Evolutionary conservation across 106 monocot species (phyloP).

Genomic region (Phalaenopsis aphrodite): DNA sequence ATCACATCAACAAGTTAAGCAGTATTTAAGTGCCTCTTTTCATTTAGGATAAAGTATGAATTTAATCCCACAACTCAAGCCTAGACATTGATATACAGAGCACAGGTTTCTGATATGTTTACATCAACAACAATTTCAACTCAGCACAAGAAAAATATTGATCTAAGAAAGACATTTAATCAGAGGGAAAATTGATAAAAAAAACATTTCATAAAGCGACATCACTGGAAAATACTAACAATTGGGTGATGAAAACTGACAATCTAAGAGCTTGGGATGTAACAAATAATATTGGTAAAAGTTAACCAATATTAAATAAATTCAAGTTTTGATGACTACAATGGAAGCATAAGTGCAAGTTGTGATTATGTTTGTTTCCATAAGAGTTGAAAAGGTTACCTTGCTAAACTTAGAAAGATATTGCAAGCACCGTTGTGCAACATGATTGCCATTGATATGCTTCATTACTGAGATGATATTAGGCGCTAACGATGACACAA

Average conservation of each 20-base stretch:
- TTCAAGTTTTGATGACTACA: too few relatives aligned
- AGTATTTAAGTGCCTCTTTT: background rate
- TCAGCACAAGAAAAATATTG: background rate
- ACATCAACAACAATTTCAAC: background rate
- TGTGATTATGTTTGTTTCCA: background rate
- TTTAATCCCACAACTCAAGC: background rate
- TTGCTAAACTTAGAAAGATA: constrained; percentile 29
- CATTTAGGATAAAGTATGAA: background rate
- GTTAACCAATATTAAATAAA: too few relatives aligned
- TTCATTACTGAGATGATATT: constrained; percentile 38
- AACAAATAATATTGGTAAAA: too few relatives aligned
- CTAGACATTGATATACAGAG: background rate
- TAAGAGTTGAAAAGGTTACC: constrained; percentile 20
- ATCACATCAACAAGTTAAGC: background rate
- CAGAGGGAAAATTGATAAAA: background rate
- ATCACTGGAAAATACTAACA: too few relatives aligned
- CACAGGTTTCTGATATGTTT: background rate
- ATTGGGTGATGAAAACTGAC: too few relatives aligned
- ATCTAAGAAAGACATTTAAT: background rate
- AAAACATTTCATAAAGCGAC: too few relatives aligned
- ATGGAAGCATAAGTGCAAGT: background rate
- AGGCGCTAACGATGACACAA: constrained; percentile 38
- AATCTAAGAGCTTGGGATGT: too few relatives aligned
- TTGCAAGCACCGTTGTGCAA: constrained; percentile 55
- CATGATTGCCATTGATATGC: constrained; percentile 60